These are phyloP conservation scores for Nannizzia gypsea DNA, from an alignment of 2,329 filamentous ascomycete genomes.

Conservation along the genomic window DNA sequence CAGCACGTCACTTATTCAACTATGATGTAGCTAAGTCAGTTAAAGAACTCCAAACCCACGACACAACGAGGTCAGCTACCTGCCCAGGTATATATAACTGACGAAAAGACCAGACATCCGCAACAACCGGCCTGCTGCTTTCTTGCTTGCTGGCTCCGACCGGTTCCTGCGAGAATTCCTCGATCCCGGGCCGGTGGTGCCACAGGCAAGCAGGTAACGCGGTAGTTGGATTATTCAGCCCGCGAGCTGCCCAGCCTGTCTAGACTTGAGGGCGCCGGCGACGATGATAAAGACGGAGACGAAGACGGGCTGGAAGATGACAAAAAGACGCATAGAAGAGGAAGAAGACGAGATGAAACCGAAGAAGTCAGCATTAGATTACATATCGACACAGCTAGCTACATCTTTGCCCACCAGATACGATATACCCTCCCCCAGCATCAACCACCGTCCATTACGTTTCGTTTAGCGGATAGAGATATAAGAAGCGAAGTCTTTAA, in stretches of 20 bases:
- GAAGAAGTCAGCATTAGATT: neutral
- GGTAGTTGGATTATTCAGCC: neutral
- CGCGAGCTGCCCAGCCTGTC: neutral
- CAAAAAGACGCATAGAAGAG: neutral
- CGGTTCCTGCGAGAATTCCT: no score
- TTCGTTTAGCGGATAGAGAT: neutral
- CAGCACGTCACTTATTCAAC: no score
- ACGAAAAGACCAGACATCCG: no score
- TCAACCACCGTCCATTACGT: conserved; percentile 49
- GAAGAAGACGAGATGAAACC: neutral
- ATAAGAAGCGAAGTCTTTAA: neutral
- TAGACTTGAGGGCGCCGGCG: neutral
- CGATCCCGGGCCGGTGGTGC: neutral
- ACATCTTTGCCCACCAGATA: conserved; percentile 41
- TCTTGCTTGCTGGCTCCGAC: no score
- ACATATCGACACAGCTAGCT: conserved; percentile 43
- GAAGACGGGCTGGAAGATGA: neutral
- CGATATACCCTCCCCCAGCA: conserved; percentile 59
- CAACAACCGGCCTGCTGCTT: no score
- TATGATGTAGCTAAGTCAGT: no score
- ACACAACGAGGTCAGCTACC: no score
- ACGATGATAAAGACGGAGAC: neutral
- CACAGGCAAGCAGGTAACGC: neutral
- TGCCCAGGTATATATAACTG: no score
- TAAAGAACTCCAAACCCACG: no score